Percentiles rank a stretch among this genome's conserved stretches.
Evolutionary conservation across 2,329 filamentous ascomycete species (phyloP).

Genomic region (Cordyceps fumosorosea): DNA sequence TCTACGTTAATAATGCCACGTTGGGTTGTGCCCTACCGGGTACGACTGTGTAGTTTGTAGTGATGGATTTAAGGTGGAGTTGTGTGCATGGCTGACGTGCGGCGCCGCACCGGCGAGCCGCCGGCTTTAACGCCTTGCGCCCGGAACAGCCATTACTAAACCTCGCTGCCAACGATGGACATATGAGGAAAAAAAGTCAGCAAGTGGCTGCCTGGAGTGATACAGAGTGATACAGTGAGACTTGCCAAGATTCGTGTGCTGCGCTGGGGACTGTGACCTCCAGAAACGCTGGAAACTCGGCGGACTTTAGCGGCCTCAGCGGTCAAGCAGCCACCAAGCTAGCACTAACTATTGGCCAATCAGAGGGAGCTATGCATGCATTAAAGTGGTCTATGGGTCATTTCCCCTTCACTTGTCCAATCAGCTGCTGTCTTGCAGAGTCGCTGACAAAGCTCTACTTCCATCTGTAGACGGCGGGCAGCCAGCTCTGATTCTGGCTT

Average conservation of each 20-base stretch:
- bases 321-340: background rate
- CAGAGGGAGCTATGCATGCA: background rate
- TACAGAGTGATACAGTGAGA: background rate
- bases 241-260: no score
- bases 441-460: slow-evolving; percentile 10
- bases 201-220: background rate
- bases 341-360: background rate
- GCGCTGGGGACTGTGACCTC: no score
- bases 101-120: background rate
- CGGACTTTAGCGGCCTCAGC: background rate
- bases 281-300: background rate
- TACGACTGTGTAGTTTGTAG: background rate
- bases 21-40: background rate
- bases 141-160: background rate
- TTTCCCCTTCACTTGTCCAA: background rate
- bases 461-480: background rate
- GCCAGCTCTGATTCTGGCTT: background rate
- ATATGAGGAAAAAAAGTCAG: no score
- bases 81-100: background rate
- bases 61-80: no score
- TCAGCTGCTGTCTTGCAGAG: background rate
- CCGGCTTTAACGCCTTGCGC: slow-evolving; percentile 6
- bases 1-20: no score
- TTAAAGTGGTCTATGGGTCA: background rate
- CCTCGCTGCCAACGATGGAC: no score